These are phyloP conservation scores for Vigna mungo DNA, from an alignment of 306 rosid genomes.

Conservation along the genomic window DNA sequence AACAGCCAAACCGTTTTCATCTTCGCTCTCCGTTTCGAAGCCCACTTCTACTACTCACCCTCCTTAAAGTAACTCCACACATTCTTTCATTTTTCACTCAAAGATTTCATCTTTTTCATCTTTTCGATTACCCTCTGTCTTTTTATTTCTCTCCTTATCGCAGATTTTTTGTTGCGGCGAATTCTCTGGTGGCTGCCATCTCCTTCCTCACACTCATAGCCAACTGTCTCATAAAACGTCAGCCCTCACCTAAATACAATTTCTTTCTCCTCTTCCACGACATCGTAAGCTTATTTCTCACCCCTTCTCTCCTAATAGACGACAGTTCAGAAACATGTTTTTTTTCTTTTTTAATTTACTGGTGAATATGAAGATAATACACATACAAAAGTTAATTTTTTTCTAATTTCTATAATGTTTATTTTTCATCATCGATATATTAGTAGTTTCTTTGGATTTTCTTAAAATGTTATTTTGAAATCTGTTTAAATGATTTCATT, in stretches of 20 bases:
- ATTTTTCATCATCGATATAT: too few species aligned
- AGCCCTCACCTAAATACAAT: constrained; percentile 19
- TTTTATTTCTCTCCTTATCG: not conserved
- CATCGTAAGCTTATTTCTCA: constrained; percentile 46
- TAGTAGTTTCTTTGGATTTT: too few species aligned
- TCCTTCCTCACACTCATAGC: constrained; percentile 54
- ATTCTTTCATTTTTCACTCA: constrained; percentile 22
- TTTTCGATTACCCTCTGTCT: not conserved
- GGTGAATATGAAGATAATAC: too few species aligned
- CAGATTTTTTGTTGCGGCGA: constrained; percentile 72
- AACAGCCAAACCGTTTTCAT: constrained; percentile 58
- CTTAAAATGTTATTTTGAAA: too few species aligned
- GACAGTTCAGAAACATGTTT: not conserved
- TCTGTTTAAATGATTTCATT: too few species aligned
- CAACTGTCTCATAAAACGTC: constrained; percentile 39
- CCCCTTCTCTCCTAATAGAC: not conserved
- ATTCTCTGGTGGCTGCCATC: constrained; percentile 52
- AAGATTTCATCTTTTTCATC: not conserved
- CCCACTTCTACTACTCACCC: constrained; percentile 65
- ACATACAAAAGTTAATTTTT: too few species aligned
- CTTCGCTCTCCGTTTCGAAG: constrained; percentile 47
- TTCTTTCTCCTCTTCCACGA: constrained; percentile 63
- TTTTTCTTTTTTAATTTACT: too few species aligned
- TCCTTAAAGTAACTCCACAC: constrained; percentile 57
- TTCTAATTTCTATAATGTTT: too few species aligned